Evolutionary conservation across 2,329 filamentous ascomycete genomes (phyloP).

Genomic region (Microcera coccophila): DNA sequence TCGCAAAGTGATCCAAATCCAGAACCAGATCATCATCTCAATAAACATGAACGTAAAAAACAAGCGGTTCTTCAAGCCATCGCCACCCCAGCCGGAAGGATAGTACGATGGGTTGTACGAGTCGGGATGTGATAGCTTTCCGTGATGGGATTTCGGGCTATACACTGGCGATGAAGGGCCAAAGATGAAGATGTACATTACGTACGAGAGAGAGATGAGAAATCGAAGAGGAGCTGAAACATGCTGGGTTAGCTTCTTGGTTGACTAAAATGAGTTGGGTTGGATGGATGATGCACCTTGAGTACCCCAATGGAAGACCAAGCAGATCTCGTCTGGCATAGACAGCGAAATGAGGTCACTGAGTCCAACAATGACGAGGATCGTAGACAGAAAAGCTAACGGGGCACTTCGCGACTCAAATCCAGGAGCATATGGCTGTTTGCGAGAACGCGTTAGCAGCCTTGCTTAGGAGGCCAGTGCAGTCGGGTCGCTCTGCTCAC

Average conservation of each 20-base stretch:
- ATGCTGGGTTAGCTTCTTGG: conserved; percentile 18
- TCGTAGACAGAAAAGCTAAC: conserved; percentile 67
- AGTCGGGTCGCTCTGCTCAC: no score
- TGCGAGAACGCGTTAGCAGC: not conserved
- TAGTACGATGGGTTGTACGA: conserved; percentile 34
- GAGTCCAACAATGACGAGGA: conserved; percentile 59
- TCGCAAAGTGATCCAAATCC: conserved; percentile 68
- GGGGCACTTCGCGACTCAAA: conserved; percentile 68
- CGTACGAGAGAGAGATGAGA: conserved; percentile 56
- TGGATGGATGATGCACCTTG: conserved; percentile 55
- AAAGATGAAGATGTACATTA: conserved; percentile 64
- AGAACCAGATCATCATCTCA: conserved; percentile 84
- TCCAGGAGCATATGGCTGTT: conserved; percentile 50
- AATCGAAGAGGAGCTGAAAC: conserved; percentile 60
- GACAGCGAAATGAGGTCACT: conserved; percentile 64
- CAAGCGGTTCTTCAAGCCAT: conserved; percentile 75
- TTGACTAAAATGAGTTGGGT: conserved; percentile 19
- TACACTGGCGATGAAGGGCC: conserved; percentile 49
- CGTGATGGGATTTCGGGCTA: conserved; percentile 24
- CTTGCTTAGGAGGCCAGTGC: no score
- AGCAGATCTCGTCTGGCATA: conserved; percentile 62
- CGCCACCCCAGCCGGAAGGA: conserved; percentile 49
- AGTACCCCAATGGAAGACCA: conserved; percentile 61
- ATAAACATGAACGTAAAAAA: conserved; percentile 82
- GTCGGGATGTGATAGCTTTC: conserved; percentile 24